A percentile compares a stretch with the other conserved stretches of the same genome.
phyloP scores from a whole-genome alignment of 2,329 filamentous ascomycete genomes.

The Epichloe sibirici region DNA sequence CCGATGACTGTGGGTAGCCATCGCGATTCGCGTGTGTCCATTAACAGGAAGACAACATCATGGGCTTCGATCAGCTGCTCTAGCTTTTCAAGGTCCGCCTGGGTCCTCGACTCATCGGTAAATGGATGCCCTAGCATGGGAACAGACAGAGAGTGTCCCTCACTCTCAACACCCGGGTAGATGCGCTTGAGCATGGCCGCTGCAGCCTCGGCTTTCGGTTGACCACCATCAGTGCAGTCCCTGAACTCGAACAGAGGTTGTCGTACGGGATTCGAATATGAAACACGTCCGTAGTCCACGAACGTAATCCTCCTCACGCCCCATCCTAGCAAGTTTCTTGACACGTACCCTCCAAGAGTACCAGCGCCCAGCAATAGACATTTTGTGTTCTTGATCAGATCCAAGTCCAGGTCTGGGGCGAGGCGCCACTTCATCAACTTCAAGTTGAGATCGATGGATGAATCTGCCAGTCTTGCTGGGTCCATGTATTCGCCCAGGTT shows the following conservation, averaged over 20 bases:
- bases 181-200: slow-evolving; percentile 72
- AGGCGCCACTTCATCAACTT: slow-evolving; percentile 99
- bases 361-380: slow-evolving; percentile 87
- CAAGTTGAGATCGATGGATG: slow-evolving; percentile 88
- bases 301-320: slow-evolving; percentile 92
- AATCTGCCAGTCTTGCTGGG: slow-evolving; percentile 73
- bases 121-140: slow-evolving; percentile 94
- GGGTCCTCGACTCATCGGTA: slow-evolving; percentile 55
- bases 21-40: slow-evolving; percentile 88
- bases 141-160: slow-evolving; percentile 71
- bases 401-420: slow-evolving; percentile 75
- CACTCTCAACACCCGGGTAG: slow-evolving; percentile 77
- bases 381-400: slow-evolving; percentile 77
- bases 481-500: slow-evolving; percentile 92
- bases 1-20: slow-evolving; percentile 97
- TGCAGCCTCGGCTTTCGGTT: slow-evolving; percentile 69
- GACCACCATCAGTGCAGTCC: slow-evolving; percentile 78
- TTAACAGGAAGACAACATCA: slow-evolving; percentile 88
- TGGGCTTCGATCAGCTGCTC: slow-evolving; percentile 67
- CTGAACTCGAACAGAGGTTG: slow-evolving; percentile 86
- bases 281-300: slow-evolving; percentile 85
- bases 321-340: slow-evolving; percentile 87
- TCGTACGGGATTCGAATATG: slow-evolving; percentile 90
- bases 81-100: slow-evolving; percentile 63
- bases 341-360: slow-evolving; percentile 88